A percentile compares a stretch with the other conserved stretches of the same genome.
phyloP scores from a whole-genome alignment of 768 basidiomycete genomes.

The Artomyces pyxidatus region DNA sequence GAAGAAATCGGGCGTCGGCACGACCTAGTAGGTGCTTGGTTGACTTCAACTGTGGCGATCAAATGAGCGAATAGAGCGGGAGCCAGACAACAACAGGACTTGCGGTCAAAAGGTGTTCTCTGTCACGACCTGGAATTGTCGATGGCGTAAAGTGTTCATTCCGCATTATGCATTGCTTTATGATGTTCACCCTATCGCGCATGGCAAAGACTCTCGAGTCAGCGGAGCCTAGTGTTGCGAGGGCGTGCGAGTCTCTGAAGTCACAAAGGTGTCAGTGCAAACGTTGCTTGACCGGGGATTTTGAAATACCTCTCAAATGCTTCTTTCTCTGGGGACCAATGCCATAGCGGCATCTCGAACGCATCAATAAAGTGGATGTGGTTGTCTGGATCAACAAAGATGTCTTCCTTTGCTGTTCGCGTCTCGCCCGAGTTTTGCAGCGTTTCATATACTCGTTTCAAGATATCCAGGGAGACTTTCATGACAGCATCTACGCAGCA shows the following conservation, averaged over 20 bases:
- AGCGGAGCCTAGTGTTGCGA: slow-evolving; percentile 75
- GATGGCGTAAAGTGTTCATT: slow-evolving; percentile 99
- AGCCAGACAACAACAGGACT: slow-evolving; percentile 16
- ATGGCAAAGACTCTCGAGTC: slow-evolving; percentile 73
- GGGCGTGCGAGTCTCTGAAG: slow-evolving; percentile 41
- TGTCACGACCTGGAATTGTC: slow-evolving; percentile 81
- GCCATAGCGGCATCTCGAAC: slow-evolving; percentile 93
- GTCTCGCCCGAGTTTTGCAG: slow-evolving; percentile 60
- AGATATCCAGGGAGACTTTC: slow-evolving; percentile 66
- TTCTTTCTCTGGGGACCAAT: slow-evolving; percentile 80
- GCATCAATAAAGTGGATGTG: slow-evolving; percentile 83
- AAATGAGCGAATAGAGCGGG: slow-evolving; percentile 2
- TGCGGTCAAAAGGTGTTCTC: slow-evolving; percentile 84
- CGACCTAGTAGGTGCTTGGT: slow-evolving; percentile 94
- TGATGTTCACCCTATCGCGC: slow-evolving; percentile 81
- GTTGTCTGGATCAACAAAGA: slow-evolving; percentile 68
- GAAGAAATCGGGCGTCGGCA: slow-evolving; percentile 80
- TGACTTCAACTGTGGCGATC: slow-evolving; percentile 63
- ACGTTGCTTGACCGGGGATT: not conserved
- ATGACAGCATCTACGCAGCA: slow-evolving; percentile 56
- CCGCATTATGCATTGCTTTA: slow-evolving; percentile 86
- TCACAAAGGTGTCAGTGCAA: slow-evolving; percentile 4
- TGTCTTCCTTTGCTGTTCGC: slow-evolving; percentile 39
- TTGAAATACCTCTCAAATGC: slow-evolving; percentile 75
- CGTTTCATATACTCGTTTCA: slow-evolving; percentile 65